These are phyloP conservation scores for Anthracocystis setariae DNA, from an alignment of 1,284 basidiomycete species.

Conservation along the genomic window DNA sequence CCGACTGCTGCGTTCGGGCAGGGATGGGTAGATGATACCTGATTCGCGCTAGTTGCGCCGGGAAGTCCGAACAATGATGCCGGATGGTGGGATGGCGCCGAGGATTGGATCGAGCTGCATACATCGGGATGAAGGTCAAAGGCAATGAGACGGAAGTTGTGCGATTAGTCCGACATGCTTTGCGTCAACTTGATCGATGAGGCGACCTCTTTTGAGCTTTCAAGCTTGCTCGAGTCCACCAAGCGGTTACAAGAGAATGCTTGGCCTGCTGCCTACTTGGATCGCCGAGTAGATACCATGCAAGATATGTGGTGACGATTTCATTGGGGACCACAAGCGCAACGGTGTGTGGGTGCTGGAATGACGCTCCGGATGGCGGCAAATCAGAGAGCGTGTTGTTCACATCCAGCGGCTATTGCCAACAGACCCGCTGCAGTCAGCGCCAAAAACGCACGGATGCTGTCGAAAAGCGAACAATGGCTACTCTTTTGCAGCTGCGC, in stretches of 20 bases:
- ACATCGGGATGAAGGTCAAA: conserved; percentile 7
- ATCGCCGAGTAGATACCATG: background rate
- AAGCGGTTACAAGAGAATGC: background rate
- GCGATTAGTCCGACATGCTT: conserved; percentile 15
- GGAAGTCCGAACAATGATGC: conserved; percentile 20
- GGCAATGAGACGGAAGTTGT: conserved; percentile 20
- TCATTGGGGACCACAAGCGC: background rate
- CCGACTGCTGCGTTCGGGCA: no score
- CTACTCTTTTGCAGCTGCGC: background rate
- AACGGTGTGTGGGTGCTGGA: no score
- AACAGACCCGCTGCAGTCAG: no score
- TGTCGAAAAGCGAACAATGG: no score
- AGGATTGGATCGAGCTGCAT: conserved; percentile 17
- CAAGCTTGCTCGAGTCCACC: background rate
- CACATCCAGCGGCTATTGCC: no score
- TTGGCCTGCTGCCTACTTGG: background rate
- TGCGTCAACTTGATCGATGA: conserved; percentile 8
- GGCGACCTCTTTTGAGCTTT: background rate
- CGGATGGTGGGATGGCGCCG: conserved; percentile 18
- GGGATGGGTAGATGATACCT: conserved; percentile 4
- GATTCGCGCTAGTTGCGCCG: background rate
- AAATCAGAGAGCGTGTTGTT: no score
- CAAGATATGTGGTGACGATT: background rate
- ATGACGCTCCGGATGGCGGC: no score
- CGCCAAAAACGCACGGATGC: no score